phyloP scores from a whole-genome alignment of 2,329 filamentous ascomycete genomes.

The Tolypocladium sp. region DNA sequence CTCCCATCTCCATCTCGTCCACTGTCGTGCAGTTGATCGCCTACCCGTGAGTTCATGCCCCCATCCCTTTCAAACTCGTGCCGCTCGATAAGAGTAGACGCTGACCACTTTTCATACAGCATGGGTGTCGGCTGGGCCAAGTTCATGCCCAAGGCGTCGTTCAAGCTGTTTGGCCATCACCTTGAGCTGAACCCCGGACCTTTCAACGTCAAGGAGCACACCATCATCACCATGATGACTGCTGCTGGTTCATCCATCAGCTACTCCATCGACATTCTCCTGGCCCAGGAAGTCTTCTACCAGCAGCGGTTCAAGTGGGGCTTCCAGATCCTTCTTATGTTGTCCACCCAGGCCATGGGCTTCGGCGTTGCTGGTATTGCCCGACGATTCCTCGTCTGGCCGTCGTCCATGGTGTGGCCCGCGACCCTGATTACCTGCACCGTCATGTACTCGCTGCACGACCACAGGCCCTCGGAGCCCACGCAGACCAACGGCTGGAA shows the following conservation, averaged over 20 bases:
- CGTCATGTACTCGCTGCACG: conserved; percentile 57
- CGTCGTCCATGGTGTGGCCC: conserved; percentile 58
- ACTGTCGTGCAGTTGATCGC: conserved; percentile 47
- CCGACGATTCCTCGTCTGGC: conserved; percentile 50
- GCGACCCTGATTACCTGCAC: conserved; percentile 50
- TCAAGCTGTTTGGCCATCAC: conserved; percentile 20
- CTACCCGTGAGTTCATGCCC: conserved; percentile 28
- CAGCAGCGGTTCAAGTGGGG: conserved; percentile 41
- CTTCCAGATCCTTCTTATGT: conserved; percentile 49
- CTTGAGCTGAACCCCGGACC: conserved; percentile 29
- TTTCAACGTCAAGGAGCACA: conserved; percentile 38
- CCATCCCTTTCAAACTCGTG: neutral
- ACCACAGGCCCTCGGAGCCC: conserved; percentile 44
- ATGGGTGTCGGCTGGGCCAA: conserved; percentile 23
- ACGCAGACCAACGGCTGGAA: conserved; percentile 45
- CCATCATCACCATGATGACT: conserved; percentile 39
- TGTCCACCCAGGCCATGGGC: conserved; percentile 54
- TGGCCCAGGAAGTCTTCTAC: conserved; percentile 38
- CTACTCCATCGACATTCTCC: conserved; percentile 31
- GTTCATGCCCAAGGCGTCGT: conserved; percentile 18
- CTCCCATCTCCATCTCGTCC: conserved; percentile 41
- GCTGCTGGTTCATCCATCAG: conserved; percentile 23
- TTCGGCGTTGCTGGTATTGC: conserved; percentile 54
- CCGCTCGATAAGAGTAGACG: neutral
- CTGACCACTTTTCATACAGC: conserved; percentile 1